Evolutionary conservation across 345 rosid species (phyloP).

Genomic region (Eucalyptus leucophloia): DNA sequence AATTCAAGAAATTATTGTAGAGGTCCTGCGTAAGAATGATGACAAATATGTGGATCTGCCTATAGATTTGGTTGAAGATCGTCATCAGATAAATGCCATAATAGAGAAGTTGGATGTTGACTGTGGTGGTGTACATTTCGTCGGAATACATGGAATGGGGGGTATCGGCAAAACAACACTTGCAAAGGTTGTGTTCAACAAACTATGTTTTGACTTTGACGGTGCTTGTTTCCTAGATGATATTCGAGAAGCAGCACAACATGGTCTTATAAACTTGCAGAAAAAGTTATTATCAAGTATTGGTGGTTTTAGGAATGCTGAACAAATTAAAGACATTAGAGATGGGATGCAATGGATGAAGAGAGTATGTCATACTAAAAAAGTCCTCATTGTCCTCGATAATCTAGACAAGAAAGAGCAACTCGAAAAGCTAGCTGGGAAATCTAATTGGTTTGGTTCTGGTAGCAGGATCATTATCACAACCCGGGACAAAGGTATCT

Average conservation of each 20-base stretch:
- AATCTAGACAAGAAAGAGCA: not conserved
- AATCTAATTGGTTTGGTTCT: not conserved
- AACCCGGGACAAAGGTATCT: not conserved
- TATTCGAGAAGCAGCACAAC: not conserved
- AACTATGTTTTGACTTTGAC: not conserved
- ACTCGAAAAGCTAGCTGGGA: not conserved
- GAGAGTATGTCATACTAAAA: not conserved
- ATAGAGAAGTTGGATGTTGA: not conserved
- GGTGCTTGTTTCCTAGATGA: constrained; percentile 6
- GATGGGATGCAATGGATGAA: not conserved
- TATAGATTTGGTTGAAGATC: not conserved
- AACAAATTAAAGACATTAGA: not conserved
- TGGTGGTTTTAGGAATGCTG: not conserved
- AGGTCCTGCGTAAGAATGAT: not conserved
- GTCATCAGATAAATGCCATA: not conserved
- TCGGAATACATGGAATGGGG: not conserved
- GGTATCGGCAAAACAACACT: not conserved
- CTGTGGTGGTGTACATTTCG: not conserved
- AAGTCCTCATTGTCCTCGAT: not conserved
- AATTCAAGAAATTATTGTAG: not conserved
- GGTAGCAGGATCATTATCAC: constrained; percentile 3
- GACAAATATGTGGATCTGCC: not conserved
- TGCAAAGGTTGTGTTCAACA: not conserved
- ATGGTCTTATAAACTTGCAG: not conserved
- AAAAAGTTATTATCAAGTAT: not conserved